phyloP scores from a whole-genome alignment of 805 yeast species.

The Alloascoidea africana region DNA sequence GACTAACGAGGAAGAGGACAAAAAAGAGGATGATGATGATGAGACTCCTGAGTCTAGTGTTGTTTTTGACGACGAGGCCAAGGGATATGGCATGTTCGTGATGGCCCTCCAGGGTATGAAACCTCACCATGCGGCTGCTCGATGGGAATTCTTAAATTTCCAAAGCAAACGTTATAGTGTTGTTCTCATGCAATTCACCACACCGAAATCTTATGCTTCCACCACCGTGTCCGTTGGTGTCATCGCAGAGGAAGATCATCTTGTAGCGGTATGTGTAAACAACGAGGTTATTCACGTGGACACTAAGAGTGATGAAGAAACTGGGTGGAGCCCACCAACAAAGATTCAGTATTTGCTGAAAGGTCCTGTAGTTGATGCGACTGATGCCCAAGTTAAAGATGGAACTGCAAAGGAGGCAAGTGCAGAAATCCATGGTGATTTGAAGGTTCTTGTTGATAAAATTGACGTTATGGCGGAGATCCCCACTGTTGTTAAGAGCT shows the following conservation, averaged over 20 bases:
- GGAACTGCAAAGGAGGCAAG: conserved; percentile 18
- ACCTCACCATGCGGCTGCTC: conserved; percentile 82
- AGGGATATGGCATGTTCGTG: conserved; percentile 47
- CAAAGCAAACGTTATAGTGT: conserved; percentile 46
- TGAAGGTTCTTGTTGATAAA: conserved; percentile 46
- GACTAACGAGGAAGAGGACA: conserved; percentile 7
- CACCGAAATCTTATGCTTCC: conserved; percentile 62
- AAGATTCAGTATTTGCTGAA: conserved; percentile 33
- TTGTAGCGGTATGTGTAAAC: conserved; percentile 37
- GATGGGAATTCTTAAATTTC: conserved; percentile 71
- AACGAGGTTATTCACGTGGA: conserved; percentile 43
- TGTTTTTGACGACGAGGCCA: conserved; percentile 10
- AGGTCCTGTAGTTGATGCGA: conserved; percentile 23
- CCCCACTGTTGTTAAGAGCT: conserved; percentile 68
- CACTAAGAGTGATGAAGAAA: conserved; percentile 34
- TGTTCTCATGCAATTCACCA: conserved; percentile 70
- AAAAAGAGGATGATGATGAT: conserved; percentile 8
- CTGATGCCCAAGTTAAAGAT: conserved; percentile 23
- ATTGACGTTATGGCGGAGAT: conserved; percentile 81
- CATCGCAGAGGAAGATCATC: conserved; percentile 35
- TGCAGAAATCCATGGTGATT: conserved; percentile 36
- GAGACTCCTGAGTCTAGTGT: conserved; percentile 4
- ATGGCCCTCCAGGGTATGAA: conserved; percentile 85
- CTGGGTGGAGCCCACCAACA: conserved; percentile 69
- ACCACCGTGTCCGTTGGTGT: conserved; percentile 60